Evolutionary conservation across 495 filamentous ascomycete genomes (phyloP).

Genomic region (Talaromyces proteolyticus): DNA sequence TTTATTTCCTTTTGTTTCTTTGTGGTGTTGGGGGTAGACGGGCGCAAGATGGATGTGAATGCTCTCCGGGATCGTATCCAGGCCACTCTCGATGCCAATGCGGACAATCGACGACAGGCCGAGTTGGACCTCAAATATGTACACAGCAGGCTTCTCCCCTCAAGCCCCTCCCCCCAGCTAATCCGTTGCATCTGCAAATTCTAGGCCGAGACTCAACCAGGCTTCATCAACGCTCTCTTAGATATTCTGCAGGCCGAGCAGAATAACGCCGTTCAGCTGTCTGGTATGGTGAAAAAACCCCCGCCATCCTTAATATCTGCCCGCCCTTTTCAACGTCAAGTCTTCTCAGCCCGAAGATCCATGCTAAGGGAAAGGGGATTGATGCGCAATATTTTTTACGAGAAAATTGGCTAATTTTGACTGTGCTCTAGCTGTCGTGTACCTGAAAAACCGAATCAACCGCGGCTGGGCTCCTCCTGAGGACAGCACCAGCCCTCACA

Average conservation of each 20-base stretch:
- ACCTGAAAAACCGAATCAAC: slow-evolving; percentile 93
- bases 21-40: slow-evolving; percentile 26
- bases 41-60: slow-evolving; percentile 73
- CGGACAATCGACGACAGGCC: slow-evolving; percentile 76
- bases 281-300: slow-evolving; percentile 54
- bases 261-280: slow-evolving; percentile 74
- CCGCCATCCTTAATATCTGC: slow-evolving; percentile 7
- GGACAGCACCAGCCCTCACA: slow-evolving; percentile 43
- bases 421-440: slow-evolving; percentile 72
- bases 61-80: slow-evolving; percentile 81
- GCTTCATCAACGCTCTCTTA: slow-evolving; percentile 84
- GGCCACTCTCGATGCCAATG: slow-evolving; percentile 80
- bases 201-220: slow-evolving; percentile 86
- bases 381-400: not conserved
- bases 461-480: slow-evolving; percentile 81
- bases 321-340: too few relatives aligned
- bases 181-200: slow-evolving; percentile 5
- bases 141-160: too few relatives aligned
- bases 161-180: not conserved
- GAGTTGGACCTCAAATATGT: slow-evolving; percentile 95
- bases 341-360: too few relatives aligned
- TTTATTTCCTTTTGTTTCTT: slow-evolving; percentile 7
- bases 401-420: slow-evolving; percentile 3
- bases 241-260: slow-evolving; percentile 87
- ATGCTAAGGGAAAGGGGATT: too few relatives aligned